Base-by-base conservation (phyloP, 2,329 filamentous ascomycete genomes). In the Fusarium temperatum region DNA sequence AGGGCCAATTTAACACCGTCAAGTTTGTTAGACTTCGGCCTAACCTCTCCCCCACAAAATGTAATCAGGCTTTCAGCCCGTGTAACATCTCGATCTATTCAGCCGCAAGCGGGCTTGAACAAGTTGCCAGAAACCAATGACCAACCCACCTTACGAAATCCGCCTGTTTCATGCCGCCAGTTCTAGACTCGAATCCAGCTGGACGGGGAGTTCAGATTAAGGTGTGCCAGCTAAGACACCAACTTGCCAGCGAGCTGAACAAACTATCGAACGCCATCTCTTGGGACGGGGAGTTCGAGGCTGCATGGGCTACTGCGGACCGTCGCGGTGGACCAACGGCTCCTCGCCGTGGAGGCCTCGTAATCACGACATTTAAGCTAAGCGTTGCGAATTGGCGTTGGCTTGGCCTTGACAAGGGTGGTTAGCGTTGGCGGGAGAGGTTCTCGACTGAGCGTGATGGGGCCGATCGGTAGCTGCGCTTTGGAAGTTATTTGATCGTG, bases 321-420 rank as follows among this genome's bases (percentile, higher is more conserved):
- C 36, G 36, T 64, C 55, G 61, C 54, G 41, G 26, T 44, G 59
- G 38, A 8, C 18, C 24, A 26, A 57, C 38, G 50, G 59, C 30
- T 24, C 22, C 24, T 56, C 59, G 50, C 56, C 4, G 42, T 51
- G 56, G 56, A 59, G 56, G 17, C 36, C 28, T 60, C 20, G 22
- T 10, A 20, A 64, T 64, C 61, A 64, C 61, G 61, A 64, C 54
- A 61, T 58, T 28, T 6, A 32, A 38, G 38, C 39, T 30, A 20
- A 18, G 36, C 30, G 57, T 64, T 61, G 36, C 61, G 30, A 64
- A 60, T 38, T 24, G n/a, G 20, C 28, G 3, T 28, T 13, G 28
- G 9, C 22, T 50, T 24, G n/a, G 20, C 24, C 17, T 36, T 18
- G 12, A 1, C 22, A 57, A 41, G 38, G 59, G 30, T 45, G 30